These are phyloP conservation scores for Castanea sativa DNA, from an alignment of 306 rosid species.

Conservation along the genomic window DNA sequence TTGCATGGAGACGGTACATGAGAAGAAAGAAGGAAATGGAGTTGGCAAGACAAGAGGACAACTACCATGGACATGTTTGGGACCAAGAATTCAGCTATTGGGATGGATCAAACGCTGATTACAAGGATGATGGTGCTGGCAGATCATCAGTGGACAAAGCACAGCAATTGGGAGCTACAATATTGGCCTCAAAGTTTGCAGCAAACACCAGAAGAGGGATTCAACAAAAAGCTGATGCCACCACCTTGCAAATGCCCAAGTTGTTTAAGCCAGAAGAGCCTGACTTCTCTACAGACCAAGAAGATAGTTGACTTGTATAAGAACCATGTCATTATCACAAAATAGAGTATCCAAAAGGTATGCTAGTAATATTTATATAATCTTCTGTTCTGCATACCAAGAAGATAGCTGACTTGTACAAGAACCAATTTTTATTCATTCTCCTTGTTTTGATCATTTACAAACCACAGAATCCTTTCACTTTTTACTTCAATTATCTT, in stretches of 20 bases:
- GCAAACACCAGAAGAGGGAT: constrained; percentile 58
- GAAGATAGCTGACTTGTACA: background rate
- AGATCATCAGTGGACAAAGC: background rate
- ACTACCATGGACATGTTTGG: constrained; percentile 21
- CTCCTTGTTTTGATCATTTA: background rate
- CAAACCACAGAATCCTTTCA: background rate
- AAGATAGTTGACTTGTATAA: constrained; percentile 17
- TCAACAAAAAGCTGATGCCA: constrained; percentile 39
- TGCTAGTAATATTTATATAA: background rate
- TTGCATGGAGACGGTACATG: constrained; percentile 71
- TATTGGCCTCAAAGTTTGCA: constrained; percentile 76
- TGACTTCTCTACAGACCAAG: constrained; percentile 58
- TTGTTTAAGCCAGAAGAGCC: constrained; percentile 86
- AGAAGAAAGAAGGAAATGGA: constrained; percentile 59
- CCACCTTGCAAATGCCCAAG: constrained; percentile 75
- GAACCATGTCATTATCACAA: background rate
- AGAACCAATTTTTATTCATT: background rate
- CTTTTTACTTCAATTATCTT: no score
- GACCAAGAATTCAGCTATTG: constrained; percentile 22
- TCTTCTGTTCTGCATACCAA: background rate
- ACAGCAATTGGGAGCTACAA: constrained; percentile 46
- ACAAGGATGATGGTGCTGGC: constrained; percentile 4
- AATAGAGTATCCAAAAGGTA: background rate
- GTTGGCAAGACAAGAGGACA: constrained; percentile 55
- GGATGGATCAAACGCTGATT: constrained; percentile 5